These are phyloP conservation scores for Wakefieldia striispora DNA, from an alignment of 768 basidiomycete species.

Conservation along the genomic window DNA sequence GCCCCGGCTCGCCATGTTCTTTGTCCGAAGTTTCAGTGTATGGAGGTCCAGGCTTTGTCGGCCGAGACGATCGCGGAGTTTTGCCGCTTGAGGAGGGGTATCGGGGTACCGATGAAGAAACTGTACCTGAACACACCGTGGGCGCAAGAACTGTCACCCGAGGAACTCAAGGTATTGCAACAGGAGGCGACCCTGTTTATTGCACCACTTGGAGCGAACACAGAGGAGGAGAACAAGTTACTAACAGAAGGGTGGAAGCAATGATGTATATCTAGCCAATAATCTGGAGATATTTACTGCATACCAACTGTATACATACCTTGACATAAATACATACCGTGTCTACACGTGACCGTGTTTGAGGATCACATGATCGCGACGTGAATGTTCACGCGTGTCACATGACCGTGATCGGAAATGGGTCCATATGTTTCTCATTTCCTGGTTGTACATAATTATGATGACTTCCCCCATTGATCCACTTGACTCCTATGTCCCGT, in stretches of 20 bases:
- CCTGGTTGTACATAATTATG: neutral
- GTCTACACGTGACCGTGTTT: conserved; percentile 16
- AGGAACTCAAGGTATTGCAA: conserved; percentile 23
- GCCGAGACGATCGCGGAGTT: conserved; percentile 35
- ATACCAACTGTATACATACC: too few relatives aligned
- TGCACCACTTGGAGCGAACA: conserved; percentile 36
- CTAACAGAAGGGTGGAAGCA: conserved; percentile 18
- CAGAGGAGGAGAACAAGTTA: conserved; percentile 45
- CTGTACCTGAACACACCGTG: conserved; percentile 45
- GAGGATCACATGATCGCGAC: conserved; percentile 27
- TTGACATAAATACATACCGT: too few relatives aligned
- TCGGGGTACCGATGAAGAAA: conserved; percentile 47
- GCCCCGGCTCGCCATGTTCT: conserved; percentile 25
- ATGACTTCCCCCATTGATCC: conserved; percentile 9
- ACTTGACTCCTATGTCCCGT: conserved; percentile 20
- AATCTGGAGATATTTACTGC: conserved; percentile 8
- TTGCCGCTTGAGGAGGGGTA: conserved; percentile 32
- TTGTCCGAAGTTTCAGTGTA: conserved; percentile 43
- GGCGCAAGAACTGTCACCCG: conserved; percentile 15
- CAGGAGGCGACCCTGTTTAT: conserved; percentile 30
- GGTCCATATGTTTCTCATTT: conserved; percentile 13
- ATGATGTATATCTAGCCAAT: conserved; percentile 10
- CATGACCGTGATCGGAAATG: conserved; percentile 21
- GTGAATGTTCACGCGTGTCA: conserved; percentile 15
- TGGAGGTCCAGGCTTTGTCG: conserved; percentile 46